Evolutionary conservation across 495 filamentous ascomycete genomes (phyloP), one percentile per base, ranked within the genome.

Genomic region (Annulohypoxylon nitens): DNA sequence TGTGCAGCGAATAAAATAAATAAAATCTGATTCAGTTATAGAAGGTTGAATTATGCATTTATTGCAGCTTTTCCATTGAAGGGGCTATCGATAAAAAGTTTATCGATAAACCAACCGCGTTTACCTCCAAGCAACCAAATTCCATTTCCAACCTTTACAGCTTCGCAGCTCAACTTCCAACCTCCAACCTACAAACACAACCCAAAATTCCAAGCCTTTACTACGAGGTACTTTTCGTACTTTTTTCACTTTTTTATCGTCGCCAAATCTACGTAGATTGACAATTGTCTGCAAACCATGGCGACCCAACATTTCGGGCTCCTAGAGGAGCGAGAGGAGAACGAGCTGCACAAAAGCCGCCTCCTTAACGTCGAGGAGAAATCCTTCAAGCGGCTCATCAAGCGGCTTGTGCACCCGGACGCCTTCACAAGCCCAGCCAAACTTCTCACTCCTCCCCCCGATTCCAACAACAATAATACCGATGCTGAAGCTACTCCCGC

Each of bases 341-440:
- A 97, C 80, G 89, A 93, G 48, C 90, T 98, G 30, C 95, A 98
- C 86, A 97, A 95, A 78, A 87, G 89, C 39, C 96, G 96, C 25
- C 93, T 97, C 23, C 88, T 98, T 37, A 91, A 90, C 73, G 92
- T 98, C 72, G 96, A 99, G 86, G 92, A 97, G 77, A 94, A 93
- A 60, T 93, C 94, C 2, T 98, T 95, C 88, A 92, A 93, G 79
- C 93, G 95, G 57, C 88, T 99, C 59, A 90, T 92, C 9, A 93
- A 93, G 82, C 90, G 93, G 47, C 88, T 97, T 10, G 83, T 91
- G 26, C 86, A 88, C 34, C 86, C 92, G 4, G 85, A 90, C 57
- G 88, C 90, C 2, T 83, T 93, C 33, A 80, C 88, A 16, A 81
- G 83, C 60, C 81, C 83, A 8, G 84, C 84, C 18, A 88, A 91